A percentile compares a stretch with the other conserved stretches of the same genome.
phyloP scores from a whole-genome alignment of 352 stramenopile species.

The Pythium oligandrum region DNA sequence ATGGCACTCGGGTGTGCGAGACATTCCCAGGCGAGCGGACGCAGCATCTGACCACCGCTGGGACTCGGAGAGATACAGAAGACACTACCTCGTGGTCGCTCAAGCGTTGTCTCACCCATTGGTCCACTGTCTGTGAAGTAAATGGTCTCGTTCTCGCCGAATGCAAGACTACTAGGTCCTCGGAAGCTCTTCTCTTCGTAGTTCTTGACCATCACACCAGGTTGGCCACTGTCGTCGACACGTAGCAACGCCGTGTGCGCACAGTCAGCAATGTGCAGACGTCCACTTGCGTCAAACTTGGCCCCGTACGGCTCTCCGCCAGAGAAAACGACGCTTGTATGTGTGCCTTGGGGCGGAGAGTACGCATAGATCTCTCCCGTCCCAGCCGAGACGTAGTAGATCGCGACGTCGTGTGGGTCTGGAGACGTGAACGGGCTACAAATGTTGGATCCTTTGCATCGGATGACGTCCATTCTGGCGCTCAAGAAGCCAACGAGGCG shows the following conservation, averaged over 20 bases:
- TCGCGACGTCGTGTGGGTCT: conserved; percentile 15
- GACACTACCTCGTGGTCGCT: conserved; percentile 68
- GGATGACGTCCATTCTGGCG: conserved; percentile 22
- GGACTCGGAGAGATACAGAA: conserved; percentile 66
- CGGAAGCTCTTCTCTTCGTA: conserved; percentile 81
- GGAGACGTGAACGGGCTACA: conserved; percentile 60
- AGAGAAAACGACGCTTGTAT: conserved; percentile 52
- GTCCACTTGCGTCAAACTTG: conserved; percentile 51
- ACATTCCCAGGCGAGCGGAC: conserved; percentile 61
- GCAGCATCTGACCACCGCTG: conserved; percentile 67
- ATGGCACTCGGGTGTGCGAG: conserved; percentile 82
- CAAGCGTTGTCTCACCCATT: conserved; percentile 82
- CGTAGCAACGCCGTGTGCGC: conserved; percentile 68
- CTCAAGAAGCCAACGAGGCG: too few relatives aligned
- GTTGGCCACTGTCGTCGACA: conserved; percentile 52
- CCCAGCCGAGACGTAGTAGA: conserved; percentile 71
- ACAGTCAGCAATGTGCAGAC: conserved; percentile 67
- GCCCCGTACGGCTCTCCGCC: conserved; percentile 65
- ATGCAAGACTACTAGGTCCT: conserved; percentile 63
- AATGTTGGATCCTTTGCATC: conserved; percentile 63
- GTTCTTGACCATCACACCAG: conserved; percentile 69
- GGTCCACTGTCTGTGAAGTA: conserved; percentile 87
- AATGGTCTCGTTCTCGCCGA: conserved; percentile 48
- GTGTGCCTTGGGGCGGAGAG: conserved; percentile 20
- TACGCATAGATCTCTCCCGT: conserved; percentile 65